Conservation (phyloP, 176 grass and related monocot genomes). For the Rhipidocladum racemiflorum region DNA sequence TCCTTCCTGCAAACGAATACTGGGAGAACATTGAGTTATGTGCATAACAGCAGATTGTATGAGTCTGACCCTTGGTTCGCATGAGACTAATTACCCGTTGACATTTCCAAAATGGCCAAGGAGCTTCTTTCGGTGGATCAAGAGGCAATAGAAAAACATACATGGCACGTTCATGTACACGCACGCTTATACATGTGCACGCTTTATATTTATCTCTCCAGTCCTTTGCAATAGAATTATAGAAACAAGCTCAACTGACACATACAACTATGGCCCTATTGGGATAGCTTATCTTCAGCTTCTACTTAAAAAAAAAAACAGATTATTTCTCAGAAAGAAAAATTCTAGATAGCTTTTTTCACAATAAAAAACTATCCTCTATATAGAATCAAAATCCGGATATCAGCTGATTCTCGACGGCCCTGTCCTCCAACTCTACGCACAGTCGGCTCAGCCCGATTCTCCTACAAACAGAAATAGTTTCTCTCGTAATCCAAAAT, state of each 20-base stretch:
- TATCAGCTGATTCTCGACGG: too few species aligned
- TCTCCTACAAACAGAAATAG: too few species aligned
- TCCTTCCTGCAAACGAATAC: background rate
- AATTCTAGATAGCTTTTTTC: too few species aligned
- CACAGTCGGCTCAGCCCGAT: too few species aligned
- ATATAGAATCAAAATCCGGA: too few species aligned
- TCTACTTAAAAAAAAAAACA: too few species aligned
- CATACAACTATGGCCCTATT: too few species aligned
- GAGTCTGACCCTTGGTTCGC: slow-evolving; percentile 19
- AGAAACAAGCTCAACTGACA: background rate
- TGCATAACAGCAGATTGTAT: background rate
- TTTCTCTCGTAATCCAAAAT: too few species aligned
- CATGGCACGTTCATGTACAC: background rate
- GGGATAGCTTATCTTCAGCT: too few species aligned
- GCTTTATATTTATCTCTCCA: background rate
- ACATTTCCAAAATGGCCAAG: background rate
- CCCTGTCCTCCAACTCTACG: too few species aligned
- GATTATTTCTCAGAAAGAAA: too few species aligned
- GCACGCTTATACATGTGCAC: background rate
- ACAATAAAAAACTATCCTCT: too few species aligned
- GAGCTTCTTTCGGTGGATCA: background rate
- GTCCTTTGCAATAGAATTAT: background rate
- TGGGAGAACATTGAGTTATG: background rate
- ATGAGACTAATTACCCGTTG: background rate
- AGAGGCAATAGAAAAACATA: background rate